Evolutionary conservation across 257 asterid species (phyloP).

Genomic region (Plantago elongata): DNA sequence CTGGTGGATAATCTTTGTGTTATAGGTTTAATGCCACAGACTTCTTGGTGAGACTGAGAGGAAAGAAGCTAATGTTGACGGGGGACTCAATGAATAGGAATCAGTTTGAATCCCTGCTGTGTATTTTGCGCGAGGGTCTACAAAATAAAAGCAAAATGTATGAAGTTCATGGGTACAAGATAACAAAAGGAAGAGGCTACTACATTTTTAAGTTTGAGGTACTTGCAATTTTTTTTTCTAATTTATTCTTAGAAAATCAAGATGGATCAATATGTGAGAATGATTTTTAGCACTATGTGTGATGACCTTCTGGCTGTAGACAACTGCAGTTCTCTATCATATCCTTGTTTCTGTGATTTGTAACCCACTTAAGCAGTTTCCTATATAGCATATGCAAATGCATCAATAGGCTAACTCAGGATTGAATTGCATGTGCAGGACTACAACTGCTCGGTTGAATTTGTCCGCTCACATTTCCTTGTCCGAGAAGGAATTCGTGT

Average conservation of each 20-base stretch:
- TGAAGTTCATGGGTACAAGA: constrained; percentile 77
- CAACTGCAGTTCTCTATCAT: too few relatives aligned
- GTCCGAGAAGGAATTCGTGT: constrained; percentile 83
- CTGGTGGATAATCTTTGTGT: constrained; percentile 4
- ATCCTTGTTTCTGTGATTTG: too few relatives aligned
- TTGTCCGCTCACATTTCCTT: constrained; percentile 89
- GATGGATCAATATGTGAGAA: too few relatives aligned
- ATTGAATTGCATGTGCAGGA: constrained; percentile 49
- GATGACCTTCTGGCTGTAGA: too few relatives aligned
- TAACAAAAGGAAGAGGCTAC: constrained; percentile 91
- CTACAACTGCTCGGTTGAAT: constrained; percentile 73
- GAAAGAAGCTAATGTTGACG: constrained; percentile 83
- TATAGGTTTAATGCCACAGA: constrained; percentile 81
- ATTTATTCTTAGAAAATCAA: not conserved
- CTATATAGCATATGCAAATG: not conserved
- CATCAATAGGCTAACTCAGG: not conserved
- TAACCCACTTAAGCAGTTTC: too few relatives aligned
- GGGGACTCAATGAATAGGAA: constrained; percentile 99
- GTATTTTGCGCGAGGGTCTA: constrained; percentile 75
- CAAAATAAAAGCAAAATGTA: constrained; percentile 78
- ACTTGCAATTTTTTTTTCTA: not conserved
- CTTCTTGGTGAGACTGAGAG: constrained; percentile 79
- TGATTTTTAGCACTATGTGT: too few relatives aligned
- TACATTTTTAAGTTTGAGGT: constrained; percentile 89
- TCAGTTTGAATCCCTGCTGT: constrained; percentile 90